Conservation (phyloP, 768 basidiomycete genomes). For the Pleurotus platypus region DNA sequence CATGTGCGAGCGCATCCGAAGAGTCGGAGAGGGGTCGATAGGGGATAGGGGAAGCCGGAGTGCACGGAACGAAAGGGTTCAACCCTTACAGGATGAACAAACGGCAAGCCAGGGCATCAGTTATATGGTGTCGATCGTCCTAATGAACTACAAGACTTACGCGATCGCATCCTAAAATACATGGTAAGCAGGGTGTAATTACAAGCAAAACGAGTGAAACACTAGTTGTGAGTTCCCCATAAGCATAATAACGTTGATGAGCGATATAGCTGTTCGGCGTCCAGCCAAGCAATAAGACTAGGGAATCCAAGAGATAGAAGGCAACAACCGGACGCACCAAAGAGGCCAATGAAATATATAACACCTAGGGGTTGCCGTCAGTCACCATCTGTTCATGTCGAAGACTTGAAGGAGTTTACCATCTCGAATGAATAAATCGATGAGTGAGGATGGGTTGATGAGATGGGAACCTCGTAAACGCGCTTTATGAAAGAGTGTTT, state of each 20-base stretch:
- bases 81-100: too few species aligned
- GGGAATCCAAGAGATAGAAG: not conserved
- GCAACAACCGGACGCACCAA: not conserved
- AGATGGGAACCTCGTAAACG: not conserved
- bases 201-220: not conserved
- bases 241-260: not conserved
- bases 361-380: not conserved
- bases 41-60: too few species aligned
- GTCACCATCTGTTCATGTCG: too few species aligned
- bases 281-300: not conserved
- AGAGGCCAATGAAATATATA: not conserved
- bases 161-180: not conserved
- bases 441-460: not conserved
- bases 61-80: too few species aligned
- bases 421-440: not conserved
- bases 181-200: not conserved
- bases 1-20: too few species aligned
- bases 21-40: too few species aligned
- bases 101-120: too few species aligned
- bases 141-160: not conserved
- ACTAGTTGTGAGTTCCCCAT: not conserved
- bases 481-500: not conserved
- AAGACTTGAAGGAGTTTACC: not conserved
- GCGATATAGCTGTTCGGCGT: not conserved
- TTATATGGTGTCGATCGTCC: too few species aligned